phyloP scores from a whole-genome alignment of 2,329 filamentous ascomycete genomes.

The Magnaporthales sp. region DNA sequence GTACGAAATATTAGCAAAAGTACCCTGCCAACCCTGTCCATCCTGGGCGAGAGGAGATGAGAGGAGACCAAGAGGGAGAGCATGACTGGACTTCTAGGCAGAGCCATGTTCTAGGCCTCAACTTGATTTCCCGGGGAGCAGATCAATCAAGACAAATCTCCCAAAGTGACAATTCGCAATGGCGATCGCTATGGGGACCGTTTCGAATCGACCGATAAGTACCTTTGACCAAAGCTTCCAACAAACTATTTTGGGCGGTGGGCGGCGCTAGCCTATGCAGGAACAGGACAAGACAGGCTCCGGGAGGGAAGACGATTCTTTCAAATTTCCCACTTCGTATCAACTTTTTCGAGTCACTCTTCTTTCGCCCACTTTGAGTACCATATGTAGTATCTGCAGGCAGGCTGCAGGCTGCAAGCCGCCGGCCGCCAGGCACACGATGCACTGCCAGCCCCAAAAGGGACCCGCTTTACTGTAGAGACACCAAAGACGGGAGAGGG shows the following conservation, averaged over 20 bases:
- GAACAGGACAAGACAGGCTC: background rate
- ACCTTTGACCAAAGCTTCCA: background rate
- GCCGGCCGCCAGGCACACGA: background rate
- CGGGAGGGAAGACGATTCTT: background rate
- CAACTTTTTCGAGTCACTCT: background rate
- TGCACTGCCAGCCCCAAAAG: background rate
- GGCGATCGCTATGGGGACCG: background rate
- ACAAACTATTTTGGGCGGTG: background rate
- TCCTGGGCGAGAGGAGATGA: background rate
- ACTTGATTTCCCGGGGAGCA: background rate
- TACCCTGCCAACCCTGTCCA: background rate
- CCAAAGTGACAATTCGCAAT: background rate
- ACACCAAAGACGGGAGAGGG: background rate
- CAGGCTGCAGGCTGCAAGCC: background rate
- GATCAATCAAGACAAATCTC: background rate
- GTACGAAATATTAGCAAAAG: background rate
- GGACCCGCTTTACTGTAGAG: background rate
- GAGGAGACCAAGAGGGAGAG: background rate
- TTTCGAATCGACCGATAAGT: background rate
- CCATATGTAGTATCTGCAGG: background rate
- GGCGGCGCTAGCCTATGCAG: background rate
- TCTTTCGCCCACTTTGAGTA: background rate
- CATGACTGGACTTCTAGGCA: background rate
- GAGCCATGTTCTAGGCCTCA: background rate
- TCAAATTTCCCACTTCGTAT: background rate